Evolutionary conservation across 2,329 filamentous ascomycete species (phyloP).

Genomic region (Elsinoe ampelina): DNA sequence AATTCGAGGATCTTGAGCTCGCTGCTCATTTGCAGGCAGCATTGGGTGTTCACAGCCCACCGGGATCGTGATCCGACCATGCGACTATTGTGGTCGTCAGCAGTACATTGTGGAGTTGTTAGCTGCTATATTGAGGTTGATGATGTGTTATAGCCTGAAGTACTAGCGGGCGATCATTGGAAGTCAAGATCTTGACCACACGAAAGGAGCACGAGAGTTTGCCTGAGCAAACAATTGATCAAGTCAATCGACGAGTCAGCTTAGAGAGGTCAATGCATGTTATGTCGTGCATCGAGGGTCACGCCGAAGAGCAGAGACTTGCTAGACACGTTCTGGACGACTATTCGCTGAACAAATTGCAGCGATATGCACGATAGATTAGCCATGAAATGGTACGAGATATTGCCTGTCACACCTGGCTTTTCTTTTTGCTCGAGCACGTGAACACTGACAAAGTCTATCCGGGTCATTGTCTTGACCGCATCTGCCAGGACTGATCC

Average conservation of each 20-base stretch:
- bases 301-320: not conserved
- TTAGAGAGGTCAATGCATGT: not conserved
- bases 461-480: not conserved
- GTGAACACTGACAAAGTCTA: not conserved
- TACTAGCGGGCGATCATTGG: conserved; percentile 8
- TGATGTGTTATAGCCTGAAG: not conserved
- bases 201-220: not conserved
- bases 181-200: not conserved
- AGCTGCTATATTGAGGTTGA: not conserved
- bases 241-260: not conserved
- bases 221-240: not conserved
- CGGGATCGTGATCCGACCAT: not conserved
- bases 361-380: conserved; percentile 7
- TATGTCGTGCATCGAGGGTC: not conserved
- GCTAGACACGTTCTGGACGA: not conserved
- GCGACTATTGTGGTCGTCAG: conserved; percentile 1
- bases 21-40: conserved; percentile 19
- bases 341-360: not conserved
- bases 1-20: conserved; percentile 29
- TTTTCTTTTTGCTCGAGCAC: not conserved
- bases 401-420: not conserved
- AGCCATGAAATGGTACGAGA: not conserved
- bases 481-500: not conserved
- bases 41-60: conserved; percentile 3
- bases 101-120: not conserved